Base-by-base conservation (phyloP, 306 rosid genomes). In the Prunus mume region DNA sequence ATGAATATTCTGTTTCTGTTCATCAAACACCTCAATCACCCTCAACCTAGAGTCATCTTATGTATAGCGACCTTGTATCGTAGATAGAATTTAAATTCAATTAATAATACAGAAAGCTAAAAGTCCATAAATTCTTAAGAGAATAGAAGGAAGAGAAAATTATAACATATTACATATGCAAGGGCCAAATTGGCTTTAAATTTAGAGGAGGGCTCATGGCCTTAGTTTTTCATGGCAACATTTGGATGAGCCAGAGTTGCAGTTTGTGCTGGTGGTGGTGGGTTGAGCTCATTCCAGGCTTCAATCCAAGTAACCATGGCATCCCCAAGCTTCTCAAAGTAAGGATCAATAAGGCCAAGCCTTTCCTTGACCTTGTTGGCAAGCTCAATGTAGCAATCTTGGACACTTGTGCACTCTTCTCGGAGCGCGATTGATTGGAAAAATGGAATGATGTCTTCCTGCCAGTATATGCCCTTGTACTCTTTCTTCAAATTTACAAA, bases 291-390 rank as follows among this genome's bases (percentile, higher is more conserved):
- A 74, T 85, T 91, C 95, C 93, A 92, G 73, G 91, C 93, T 77
- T 88, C 91, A 83, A 86, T 87, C 92, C 96, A 88, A 65, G 90
- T 89, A 68, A 87, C 87, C 96, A 85, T 93, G 22, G 91, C 90
- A 50, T 93, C 89, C 0, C 87, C 91, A 0, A 90, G 84, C 86
- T 85, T 88, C 78, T 75, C 80, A 77, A 93, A 82, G 81, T 82
- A 87, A 47, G 85, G 82, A 80, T 77, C 78, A 65, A 85, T 1
- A 11, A 27, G 55, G 30, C 84, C 87, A 30, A 87, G 85, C 63
- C 83, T 80, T 54, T 80, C 85, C 74, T 73, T 80, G 49, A 82
- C 88, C 47, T 55, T 74, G 74, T 84, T 80, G 64, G 88, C 82
- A 51, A 85, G 82, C 56, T 85, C 87, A 49, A 82, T 18, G 78